Evolutionary conservation across 2,329 filamentous ascomycete genomes (phyloP).

Genomic region (Dothidotthia symphoricarpi): DNA sequence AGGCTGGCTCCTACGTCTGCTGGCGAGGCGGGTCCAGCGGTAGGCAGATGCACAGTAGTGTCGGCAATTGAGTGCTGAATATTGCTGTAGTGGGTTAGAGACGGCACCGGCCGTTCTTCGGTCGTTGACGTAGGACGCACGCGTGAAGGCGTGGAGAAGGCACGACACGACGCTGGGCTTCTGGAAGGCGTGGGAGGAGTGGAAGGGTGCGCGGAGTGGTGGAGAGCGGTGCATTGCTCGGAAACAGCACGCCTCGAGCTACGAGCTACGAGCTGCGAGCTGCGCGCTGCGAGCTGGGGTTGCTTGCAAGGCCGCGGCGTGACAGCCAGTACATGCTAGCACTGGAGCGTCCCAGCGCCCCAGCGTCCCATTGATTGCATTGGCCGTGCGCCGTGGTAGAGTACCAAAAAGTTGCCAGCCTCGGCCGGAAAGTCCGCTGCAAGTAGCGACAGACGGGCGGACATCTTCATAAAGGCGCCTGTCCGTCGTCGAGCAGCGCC

Average conservation of each 20-base stretch:
- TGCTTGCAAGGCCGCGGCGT: constrained; percentile 1
- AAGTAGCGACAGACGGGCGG: too few relatives aligned
- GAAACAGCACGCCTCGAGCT: too few relatives aligned
- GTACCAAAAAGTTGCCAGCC: background rate
- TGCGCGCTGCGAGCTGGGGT: too few relatives aligned
- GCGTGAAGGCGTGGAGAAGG: constrained; percentile 2
- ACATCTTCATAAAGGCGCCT: constrained; percentile 4
- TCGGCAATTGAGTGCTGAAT: too few relatives aligned
- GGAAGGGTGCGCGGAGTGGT: background rate
- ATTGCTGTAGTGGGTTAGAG: background rate
- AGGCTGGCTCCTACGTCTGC: too few relatives aligned
- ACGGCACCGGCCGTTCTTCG: background rate
- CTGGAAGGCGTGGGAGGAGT: constrained; percentile 5
- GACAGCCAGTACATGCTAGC: constrained; percentile 5
- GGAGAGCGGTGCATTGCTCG: constrained; percentile 1
- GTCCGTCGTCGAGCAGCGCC: background rate
- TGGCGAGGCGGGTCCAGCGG: too few relatives aligned
- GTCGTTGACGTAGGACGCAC: constrained; percentile 1
- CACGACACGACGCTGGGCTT: constrained; percentile 5
- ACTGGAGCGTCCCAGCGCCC: background rate
- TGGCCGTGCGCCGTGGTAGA: background rate
- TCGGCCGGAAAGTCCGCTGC: background rate
- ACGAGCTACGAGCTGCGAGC: too few relatives aligned
- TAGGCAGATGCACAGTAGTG: too few relatives aligned
- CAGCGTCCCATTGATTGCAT: constrained; percentile 1